Percentiles rank a stretch among this genome's conserved stretches.
phyloP scores from a whole-genome alignment of 139 green algal genomes.

The Zygnema cylindricum region DNA sequence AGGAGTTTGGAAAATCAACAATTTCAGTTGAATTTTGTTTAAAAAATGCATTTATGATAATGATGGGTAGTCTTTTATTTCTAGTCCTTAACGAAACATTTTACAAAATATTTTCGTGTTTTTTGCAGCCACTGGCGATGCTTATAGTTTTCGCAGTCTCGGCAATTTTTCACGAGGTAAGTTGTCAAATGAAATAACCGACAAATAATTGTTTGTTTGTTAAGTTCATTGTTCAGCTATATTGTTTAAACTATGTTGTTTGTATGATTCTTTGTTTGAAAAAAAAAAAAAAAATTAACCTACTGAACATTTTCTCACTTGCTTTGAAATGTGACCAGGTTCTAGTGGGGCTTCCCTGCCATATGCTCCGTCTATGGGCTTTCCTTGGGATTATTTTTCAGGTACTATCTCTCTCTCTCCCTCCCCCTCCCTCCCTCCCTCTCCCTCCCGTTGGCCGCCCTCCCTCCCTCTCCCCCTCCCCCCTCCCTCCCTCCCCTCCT shows the following conservation, averaged over 20 bases:
- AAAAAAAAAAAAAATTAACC: too few species aligned
- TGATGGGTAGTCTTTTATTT: neutral
- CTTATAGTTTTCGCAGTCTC: conserved; percentile 53
- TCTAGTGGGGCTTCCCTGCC: conserved; percentile 84
- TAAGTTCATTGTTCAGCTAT: too few species aligned
- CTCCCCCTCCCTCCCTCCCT: neutral
- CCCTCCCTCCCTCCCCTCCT: neutral
- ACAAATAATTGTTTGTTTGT: too few species aligned
- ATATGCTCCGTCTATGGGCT: conserved; percentile 80
- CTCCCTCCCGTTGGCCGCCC: neutral
- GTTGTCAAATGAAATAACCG: neutral
- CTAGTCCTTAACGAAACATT: neutral
- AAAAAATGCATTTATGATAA: neutral
- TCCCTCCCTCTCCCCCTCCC: neutral
- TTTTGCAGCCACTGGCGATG: conserved; percentile 25
- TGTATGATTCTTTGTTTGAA: too few species aligned
- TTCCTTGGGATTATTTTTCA: conserved; percentile 85
- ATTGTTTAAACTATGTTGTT: too few species aligned
- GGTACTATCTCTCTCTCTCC: conserved; percentile 36
- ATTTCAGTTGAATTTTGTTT: too few species aligned
- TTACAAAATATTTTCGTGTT: neutral
- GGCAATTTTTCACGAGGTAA: conserved; percentile 46
- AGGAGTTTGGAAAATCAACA: too few species aligned
- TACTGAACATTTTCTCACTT: neutral
- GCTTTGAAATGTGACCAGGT: conserved; percentile 67